These are phyloP conservation scores for Heliamphora pulchella DNA, from an alignment of 179 eudicot species.

Conservation along the genomic window DNA sequence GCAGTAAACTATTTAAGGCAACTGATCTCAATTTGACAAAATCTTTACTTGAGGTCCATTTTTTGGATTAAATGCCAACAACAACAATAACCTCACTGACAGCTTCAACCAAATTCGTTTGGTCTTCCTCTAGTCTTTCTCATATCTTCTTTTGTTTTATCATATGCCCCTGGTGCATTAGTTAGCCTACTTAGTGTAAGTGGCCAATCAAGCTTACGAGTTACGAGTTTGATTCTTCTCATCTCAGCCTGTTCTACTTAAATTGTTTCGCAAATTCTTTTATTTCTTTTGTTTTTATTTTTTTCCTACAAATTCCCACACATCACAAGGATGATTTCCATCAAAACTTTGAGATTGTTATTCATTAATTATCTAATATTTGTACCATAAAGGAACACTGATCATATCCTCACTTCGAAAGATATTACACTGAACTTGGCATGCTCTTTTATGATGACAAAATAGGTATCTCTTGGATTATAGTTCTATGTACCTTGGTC, in stretches of 20 bases:
- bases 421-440: background rate
- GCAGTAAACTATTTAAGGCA: no score
- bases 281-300: background rate
- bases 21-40: background rate
- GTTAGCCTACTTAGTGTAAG: background rate
- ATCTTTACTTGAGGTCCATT: background rate
- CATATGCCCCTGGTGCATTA: background rate
- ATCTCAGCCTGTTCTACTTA: background rate
- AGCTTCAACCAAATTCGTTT: background rate
- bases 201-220: background rate
- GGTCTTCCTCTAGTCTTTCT: background rate
- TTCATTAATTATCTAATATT: background rate
- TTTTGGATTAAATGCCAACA: background rate
- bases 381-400: background rate
- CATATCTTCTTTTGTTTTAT: no score
- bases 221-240: no score
- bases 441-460: background rate
- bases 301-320: background rate
- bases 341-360: background rate
- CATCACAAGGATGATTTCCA: background rate
- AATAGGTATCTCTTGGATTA: background rate
- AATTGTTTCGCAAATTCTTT: background rate
- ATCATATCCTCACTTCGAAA: background rate
- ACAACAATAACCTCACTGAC: background rate
- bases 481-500: background rate